Evolutionary conservation across 345 rosid species (phyloP), one percentile per base, ranked within the genome.

Genomic region (Syzygium grande): DNA sequence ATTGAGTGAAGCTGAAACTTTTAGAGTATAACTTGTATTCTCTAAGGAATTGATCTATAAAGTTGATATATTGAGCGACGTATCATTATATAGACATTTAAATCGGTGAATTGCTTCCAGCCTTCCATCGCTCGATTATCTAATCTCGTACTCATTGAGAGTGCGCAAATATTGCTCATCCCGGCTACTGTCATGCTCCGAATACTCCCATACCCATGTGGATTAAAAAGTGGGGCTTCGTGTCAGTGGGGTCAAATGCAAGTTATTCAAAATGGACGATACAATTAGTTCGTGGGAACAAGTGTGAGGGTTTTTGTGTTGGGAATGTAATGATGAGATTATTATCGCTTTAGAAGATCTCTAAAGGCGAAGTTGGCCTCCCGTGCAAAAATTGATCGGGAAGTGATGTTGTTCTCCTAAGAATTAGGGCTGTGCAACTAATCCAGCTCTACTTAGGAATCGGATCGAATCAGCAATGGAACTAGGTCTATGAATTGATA

Each of bases 151-250:
- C 13, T 27, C 30, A 13, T 61, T 13, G 38, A n/a, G 73, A n/a
- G 73, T 34, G 27, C 13, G 38, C 38, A 13, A n/a, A n/a, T n/a
- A n/a, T 61, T n/a, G 38, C 17, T n/a, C 73, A 0, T 58, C 0
- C 0, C 10, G 3, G 65, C 30, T 27, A 59, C 17, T 1, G 1
- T 9, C 46, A 17, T 13, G 0, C 2, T 17, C 6, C 46, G 0
- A 9, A 34, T 0, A 0, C 25, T 34, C 7, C 22, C 49, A 2
- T 4, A 0, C 46, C 2, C 80, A 2, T 34, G 1, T 34, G 46
- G 13, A 34, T 0, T 16, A 1, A 73, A 68, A 68, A 17, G 46
- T 4, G 25, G 21, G 80, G 46, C 25, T 34, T 34, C 19, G 4
- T 34, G 46, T 17, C 0, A 2, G 19, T 9, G 23, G 11, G 41